These are phyloP conservation scores for Eucalyptus tenuipes DNA, from an alignment of 345 rosid genomes.

Conservation along the genomic window DNA sequence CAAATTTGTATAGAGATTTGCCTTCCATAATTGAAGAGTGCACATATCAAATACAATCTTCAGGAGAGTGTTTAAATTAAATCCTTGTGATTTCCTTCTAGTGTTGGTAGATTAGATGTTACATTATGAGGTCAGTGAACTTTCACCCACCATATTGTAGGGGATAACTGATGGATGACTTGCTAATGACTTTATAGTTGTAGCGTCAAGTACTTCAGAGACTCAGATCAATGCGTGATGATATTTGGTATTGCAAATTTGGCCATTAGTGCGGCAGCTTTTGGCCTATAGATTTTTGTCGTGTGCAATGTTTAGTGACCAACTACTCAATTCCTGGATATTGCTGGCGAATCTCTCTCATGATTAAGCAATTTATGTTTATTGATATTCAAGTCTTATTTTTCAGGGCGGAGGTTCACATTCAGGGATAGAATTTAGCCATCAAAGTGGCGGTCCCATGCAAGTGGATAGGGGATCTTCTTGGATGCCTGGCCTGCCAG, in stretches of 20 bases:
- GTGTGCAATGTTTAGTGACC: not conserved
- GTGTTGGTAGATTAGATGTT: not conserved
- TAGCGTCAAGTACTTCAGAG: not conserved
- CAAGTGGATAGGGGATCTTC: conserved; percentile 66
- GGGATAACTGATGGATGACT: not conserved
- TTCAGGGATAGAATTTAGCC: conserved; percentile 48
- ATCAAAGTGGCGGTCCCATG: conserved; percentile 41
- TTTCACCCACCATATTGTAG: not conserved
- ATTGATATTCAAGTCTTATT: not conserved
- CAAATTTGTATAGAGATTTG: not conserved
- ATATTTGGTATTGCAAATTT: not conserved
- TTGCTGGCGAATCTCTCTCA: not conserved
- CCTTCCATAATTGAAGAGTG: not conserved
- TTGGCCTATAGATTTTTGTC: not conserved
- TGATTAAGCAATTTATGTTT: not conserved
- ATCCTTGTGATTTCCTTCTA: not conserved
- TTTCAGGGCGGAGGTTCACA: conserved; percentile 57
- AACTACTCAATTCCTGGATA: not conserved
- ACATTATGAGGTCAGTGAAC: not conserved
- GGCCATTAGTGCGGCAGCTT: not conserved
- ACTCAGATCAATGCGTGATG: not conserved
- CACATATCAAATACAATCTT: not conserved
- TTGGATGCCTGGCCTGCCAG: conserved; percentile 70
- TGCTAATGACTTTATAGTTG: not conserved
- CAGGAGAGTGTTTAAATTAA: not conserved